phyloP scores from a whole-genome alignment of 176 grass and related monocot species.

The Juncus effusus region DNA sequence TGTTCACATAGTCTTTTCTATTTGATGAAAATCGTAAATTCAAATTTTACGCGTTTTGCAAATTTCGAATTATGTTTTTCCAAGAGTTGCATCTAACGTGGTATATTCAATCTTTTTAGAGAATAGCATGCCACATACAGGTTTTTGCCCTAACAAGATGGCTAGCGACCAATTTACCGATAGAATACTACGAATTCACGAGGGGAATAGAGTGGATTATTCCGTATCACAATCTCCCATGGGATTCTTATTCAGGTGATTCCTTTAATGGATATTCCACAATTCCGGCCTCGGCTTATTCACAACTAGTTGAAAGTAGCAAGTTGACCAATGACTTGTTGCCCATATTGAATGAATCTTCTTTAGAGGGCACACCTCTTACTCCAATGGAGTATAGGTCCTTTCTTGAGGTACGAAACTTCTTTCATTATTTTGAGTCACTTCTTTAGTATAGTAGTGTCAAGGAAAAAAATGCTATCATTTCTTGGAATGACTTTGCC shows the following conservation, averaged over 20 bases:
- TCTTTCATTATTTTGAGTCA: slow-evolving; percentile 8
- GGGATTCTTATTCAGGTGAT: slow-evolving; percentile 57
- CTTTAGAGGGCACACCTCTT: slow-evolving; percentile 47
- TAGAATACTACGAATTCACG: slow-evolving; percentile 90
- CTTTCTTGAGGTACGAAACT: slow-evolving; percentile 56
- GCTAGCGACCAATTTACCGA: slow-evolving; percentile 58
- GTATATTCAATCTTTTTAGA: slow-evolving; percentile 43
- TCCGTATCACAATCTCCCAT: slow-evolving; percentile 69
- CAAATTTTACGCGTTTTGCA: background rate
- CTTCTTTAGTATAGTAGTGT: background rate
- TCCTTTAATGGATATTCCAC: slow-evolving; percentile 55
- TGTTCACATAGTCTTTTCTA: no score
- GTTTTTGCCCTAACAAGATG: slow-evolving; percentile 85
- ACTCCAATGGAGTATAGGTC: slow-evolving; percentile 65
- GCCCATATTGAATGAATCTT: slow-evolving; percentile 22
- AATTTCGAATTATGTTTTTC: slow-evolving; percentile 5
- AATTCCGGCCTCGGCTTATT: slow-evolving; percentile 46
- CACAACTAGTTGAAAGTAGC: slow-evolving; percentile 46
- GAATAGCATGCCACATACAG: slow-evolving; percentile 83
- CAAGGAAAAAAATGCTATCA: background rate
- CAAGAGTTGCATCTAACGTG: no score
- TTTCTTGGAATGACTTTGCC: background rate
- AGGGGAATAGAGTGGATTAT: slow-evolving; percentile 86
- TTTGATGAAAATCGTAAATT: no score
- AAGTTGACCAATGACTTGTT: slow-evolving; percentile 24